phyloP scores from a whole-genome alignment of 352 stramenopile species.

The Pilasporangium apinafurcum region DNA sequence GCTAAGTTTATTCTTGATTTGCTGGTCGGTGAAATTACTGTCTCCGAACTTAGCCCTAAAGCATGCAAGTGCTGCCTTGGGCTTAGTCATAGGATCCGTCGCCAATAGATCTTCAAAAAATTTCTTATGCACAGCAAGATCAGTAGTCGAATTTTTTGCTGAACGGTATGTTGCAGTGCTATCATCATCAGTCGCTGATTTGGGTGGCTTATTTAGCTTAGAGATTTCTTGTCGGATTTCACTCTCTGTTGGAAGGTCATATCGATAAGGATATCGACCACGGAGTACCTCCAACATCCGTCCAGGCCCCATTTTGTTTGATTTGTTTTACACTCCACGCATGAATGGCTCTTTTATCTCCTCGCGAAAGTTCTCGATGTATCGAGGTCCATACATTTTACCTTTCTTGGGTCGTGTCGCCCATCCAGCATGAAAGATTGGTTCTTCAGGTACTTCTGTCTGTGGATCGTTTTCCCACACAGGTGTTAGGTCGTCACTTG shows the following conservation, averaged over 20 bases:
- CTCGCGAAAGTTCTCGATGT: not conserved
- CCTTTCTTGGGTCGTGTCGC: not conserved
- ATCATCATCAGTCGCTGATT: too few relatives aligned
- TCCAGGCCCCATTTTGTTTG: constrained; percentile 4
- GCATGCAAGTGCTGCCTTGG: too few relatives aligned
- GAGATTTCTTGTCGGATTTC: constrained; percentile 12
- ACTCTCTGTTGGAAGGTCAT: constrained; percentile 3
- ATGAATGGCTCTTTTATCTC: not conserved
- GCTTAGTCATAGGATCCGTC: too few relatives aligned
- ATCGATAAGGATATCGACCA: not conserved
- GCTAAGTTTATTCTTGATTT: too few relatives aligned
- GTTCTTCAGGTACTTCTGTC: too few relatives aligned
- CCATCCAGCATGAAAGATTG: not conserved
- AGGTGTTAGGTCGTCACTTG: not conserved
- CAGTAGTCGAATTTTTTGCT: too few relatives aligned
- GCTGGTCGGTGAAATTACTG: too few relatives aligned
- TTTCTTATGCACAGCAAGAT: too few relatives aligned
- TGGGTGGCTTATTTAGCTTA: too few relatives aligned
- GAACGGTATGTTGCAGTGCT: too few relatives aligned
- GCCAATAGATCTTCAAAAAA: too few relatives aligned
- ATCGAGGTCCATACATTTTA: not conserved
- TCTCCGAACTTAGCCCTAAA: too few relatives aligned
- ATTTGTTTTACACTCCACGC: not conserved
- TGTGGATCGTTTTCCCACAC: not conserved
- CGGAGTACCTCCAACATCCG: not conserved